These are phyloP conservation scores for peach (Prunus persica) DNA, from an alignment of 306 rosid species.

Conservation along the genomic window Prunus_persica_NCBIv2 NC_034013.1:16159501-16160000, in stretches of 20 bases:
- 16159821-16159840: neutral
- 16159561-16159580: neutral
- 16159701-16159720: neutral
- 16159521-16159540: neutral
- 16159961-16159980: neutral
- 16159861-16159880: neutral
- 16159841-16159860: neutral
- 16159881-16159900: neutral
- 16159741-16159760: neutral
- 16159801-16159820: neutral
- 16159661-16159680: neutral
- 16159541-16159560: neutral
- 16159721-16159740: too few species aligned
- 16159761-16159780: neutral
- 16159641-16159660: neutral
- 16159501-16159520: neutral
- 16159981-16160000: neutral
- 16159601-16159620: too few species aligned
- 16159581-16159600: too few species aligned
- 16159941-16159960: neutral
- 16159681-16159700: neutral
- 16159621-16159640: neutral
- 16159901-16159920: neutral
- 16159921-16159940: too few species aligned
- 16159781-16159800: neutral